phyloP scores from a whole-genome alignment of 1,284 basidiomycete species.

The Moniliophthora roreri region DNA sequence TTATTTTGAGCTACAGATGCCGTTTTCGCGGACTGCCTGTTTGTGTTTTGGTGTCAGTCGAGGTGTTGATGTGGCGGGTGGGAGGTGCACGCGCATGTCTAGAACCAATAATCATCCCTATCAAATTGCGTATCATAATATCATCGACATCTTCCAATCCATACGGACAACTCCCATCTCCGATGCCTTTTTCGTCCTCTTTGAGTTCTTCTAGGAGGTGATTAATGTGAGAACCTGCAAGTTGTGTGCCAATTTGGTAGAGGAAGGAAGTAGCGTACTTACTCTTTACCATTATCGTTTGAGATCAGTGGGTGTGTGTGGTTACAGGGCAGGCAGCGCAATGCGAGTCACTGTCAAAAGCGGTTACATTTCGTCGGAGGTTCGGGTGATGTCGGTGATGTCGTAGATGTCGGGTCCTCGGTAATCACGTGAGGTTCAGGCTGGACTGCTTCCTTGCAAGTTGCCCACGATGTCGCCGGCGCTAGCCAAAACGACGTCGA shows the following conservation, averaged over 20 bases:
- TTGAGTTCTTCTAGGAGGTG: constrained; percentile 96
- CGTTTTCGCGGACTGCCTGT: constrained; percentile 93
- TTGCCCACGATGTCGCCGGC: too few relatives aligned
- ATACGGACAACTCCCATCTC: constrained; percentile 96
- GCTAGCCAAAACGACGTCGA: too few relatives aligned
- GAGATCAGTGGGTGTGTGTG: too few relatives aligned
- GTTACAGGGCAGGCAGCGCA: too few relatives aligned
- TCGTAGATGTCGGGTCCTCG: too few relatives aligned
- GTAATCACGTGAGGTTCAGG: too few relatives aligned
- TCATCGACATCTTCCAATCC: constrained; percentile 92
- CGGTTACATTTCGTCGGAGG: too few relatives aligned
- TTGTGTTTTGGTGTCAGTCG: not conserved
- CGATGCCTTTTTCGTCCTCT: constrained; percentile 99
- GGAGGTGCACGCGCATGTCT: constrained; percentile 88
- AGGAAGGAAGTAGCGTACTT: not conserved
- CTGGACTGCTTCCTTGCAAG: too few relatives aligned
- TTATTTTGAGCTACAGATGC: constrained; percentile 96
- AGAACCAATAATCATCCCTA: constrained; percentile 97
- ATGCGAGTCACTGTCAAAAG: too few relatives aligned
- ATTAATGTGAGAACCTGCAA: constrained; percentile 92
- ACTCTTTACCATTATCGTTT: constrained; percentile 1
- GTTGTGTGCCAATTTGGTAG: too few relatives aligned
- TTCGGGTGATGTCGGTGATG: too few relatives aligned
- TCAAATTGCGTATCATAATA: constrained; percentile 97
- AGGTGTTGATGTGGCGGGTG: not conserved